Percentiles rank a stretch among this genome's conserved stretches.
phyloP scores from a whole-genome alignment of 2,329 filamentous ascomycete species.

The Colletotrichum zoysiae region DNA sequence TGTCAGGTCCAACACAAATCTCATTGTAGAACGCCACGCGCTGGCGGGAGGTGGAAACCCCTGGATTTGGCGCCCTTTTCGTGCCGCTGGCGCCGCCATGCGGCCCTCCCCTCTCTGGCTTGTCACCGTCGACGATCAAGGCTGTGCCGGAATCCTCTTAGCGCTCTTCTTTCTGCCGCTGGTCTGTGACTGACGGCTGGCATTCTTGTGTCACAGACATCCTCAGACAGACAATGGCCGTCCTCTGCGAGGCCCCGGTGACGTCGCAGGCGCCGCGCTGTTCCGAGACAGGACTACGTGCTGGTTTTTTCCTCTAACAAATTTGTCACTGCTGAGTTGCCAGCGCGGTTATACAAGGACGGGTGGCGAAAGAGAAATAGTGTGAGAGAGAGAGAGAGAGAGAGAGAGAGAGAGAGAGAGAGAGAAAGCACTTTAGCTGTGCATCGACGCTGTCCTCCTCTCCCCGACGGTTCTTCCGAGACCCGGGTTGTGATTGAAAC shows the following conservation, averaged over 20 bases:
- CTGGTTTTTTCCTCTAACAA: neutral
- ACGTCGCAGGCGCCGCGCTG: neutral
- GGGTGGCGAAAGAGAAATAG: neutral
- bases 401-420: neutral
- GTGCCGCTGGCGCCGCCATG: neutral
- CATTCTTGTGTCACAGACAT: neutral
- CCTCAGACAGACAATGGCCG: neutral
- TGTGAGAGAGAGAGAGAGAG: neutral
- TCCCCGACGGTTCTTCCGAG: neutral
- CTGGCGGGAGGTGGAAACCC: neutral
- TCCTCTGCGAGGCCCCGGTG: neutral
- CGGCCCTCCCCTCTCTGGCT: neutral
- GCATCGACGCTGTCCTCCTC: neutral
- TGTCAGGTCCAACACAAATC: neutral
- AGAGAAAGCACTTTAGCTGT: neutral
- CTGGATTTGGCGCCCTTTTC: neutral
- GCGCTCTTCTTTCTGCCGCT: neutral
- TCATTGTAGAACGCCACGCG: neutral
- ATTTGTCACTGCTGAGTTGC: neutral
- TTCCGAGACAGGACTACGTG: neutral
- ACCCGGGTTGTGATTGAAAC: neutral
- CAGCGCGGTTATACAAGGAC: neutral
- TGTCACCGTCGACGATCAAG: neutral
- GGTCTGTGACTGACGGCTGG: neutral
- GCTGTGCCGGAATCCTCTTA: neutral